Percentiles rank a stretch among this genome's conserved stretches.
Conservation (phyloP, 1,284 basidiomycete species). For the Cryptococcus sp. region DNA sequence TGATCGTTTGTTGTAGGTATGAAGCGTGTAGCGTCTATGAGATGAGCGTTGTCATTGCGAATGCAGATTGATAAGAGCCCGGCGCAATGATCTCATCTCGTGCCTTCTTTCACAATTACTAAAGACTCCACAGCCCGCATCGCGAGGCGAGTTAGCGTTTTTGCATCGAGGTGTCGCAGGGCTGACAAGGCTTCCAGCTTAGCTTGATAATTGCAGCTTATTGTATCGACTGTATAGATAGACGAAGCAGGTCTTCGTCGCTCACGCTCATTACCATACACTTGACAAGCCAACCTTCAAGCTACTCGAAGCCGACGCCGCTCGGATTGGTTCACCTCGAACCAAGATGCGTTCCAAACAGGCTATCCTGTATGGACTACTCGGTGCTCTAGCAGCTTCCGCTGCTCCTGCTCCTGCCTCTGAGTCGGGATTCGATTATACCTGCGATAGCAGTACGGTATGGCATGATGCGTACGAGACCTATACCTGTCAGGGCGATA, state of each 20-base stretch:
- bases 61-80: too few species aligned
- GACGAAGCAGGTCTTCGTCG: conserved; percentile 12
- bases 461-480: conserved; percentile 10
- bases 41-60: too few species aligned
- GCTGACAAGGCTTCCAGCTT: too few species aligned
- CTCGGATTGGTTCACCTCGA: conserved; percentile 3
- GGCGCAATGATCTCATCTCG: too few species aligned
- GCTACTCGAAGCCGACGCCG: conserved; percentile 5
- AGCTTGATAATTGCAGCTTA: too few species aligned
- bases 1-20: too few species aligned
- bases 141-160: too few species aligned
- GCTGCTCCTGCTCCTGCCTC: conserved; percentile 2
- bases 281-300: not conserved
- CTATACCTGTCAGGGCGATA: conserved; percentile 9
- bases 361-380: conserved; percentile 6
- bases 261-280: not conserved
- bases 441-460: conserved; percentile 6
- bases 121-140: too few species aligned
- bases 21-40: too few species aligned
- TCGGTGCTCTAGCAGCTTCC: not conserved
- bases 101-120: too few species aligned
- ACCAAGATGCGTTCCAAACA: not conserved
- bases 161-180: too few species aligned
- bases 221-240: not conserved
- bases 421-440: conserved; percentile 1